A percentile compares a stretch with the other conserved stretches of the same genome.
Evolutionary conservation across 2,329 filamentous ascomycete genomes (phyloP).

Genomic region (Claviceps maximensis): DNA sequence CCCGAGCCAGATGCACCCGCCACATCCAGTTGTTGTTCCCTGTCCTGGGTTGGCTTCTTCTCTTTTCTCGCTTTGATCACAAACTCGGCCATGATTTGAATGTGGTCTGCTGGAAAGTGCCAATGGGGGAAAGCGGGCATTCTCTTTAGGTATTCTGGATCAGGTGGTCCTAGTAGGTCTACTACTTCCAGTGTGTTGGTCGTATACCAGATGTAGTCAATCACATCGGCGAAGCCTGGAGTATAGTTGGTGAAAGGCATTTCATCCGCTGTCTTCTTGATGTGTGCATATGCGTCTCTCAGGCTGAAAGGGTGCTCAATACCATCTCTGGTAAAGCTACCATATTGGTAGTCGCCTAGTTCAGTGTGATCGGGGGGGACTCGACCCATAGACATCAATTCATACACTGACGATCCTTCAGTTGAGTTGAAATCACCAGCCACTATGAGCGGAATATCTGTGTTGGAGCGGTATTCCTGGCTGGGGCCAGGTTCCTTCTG

Average conservation of each 20-base stretch:
- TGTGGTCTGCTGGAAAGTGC: constrained; percentile 87
- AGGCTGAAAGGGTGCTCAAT: constrained; percentile 92
- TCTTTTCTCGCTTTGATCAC: constrained; percentile 80
- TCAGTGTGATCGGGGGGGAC: constrained; percentile 70
- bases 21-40: constrained; percentile 44
- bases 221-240: constrained; percentile 77
- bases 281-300: constrained; percentile 75
- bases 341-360: constrained; percentile 70
- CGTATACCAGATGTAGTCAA: constrained; percentile 98
- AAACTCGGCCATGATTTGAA: constrained; percentile 82
- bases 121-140: constrained; percentile 89
- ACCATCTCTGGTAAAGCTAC: constrained; percentile 81
- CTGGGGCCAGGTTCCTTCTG: constrained; percentile 61
- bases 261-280: constrained; percentile 71
- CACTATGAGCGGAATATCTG: constrained; percentile 79
- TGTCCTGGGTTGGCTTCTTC: constrained; percentile 52
- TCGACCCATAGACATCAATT: constrained; percentile 69
- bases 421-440: constrained; percentile 96
- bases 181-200: constrained; percentile 79
- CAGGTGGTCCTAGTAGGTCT: constrained; percentile 72
- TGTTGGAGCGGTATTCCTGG: constrained; percentile 71
- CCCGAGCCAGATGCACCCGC: constrained; percentile 24
- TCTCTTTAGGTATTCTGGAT: constrained; percentile 69
- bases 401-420: constrained; percentile 77
- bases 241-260: constrained; percentile 95